Conservation (phyloP, 352 stramenopile species). For the Halophytophthora batemanensis region DNA sequence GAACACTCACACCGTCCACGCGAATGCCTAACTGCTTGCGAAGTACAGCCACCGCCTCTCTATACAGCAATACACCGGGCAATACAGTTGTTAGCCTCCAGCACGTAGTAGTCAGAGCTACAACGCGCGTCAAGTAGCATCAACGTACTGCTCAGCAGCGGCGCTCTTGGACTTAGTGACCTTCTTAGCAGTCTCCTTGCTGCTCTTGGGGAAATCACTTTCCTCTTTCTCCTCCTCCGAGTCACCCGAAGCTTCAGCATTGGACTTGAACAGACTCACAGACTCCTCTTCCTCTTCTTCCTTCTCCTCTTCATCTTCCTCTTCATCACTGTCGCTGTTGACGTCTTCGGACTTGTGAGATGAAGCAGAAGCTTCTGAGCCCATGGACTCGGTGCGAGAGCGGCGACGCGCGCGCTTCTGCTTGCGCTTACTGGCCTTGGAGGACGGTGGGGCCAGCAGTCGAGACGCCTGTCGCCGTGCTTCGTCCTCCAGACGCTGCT, state of each 20-base stretch:
- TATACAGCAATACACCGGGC: conserved; percentile 15
- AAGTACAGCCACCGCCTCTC: conserved; percentile 56
- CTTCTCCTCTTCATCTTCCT: conserved; percentile 16
- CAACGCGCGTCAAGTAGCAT: neutral
- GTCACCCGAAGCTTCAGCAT: conserved; percentile 6
- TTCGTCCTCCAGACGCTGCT: conserved; percentile 65
- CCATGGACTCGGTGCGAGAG: conserved; percentile 38
- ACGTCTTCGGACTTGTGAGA: conserved; percentile 11
- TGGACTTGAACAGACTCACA: conserved; percentile 55
- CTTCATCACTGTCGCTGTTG: conserved; percentile 15
- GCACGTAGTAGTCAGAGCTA: neutral
- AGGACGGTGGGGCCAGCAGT: conserved; percentile 52
- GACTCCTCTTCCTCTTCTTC: conserved; percentile 29
- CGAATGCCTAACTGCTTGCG: conserved; percentile 81
- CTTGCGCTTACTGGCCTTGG: conserved; percentile 38
- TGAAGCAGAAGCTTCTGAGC: conserved; percentile 13
- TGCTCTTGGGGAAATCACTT: neutral
- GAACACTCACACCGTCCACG: conserved; percentile 60
- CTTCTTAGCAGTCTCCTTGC: conserved; percentile 26
- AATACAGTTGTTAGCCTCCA: neutral
- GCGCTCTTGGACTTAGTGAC: conserved; percentile 14
- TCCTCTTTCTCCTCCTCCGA: conserved; percentile 14
- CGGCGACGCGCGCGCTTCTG: conserved; percentile 42
- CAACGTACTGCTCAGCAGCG: conserved; percentile 24
- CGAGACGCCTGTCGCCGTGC: conserved; percentile 64